Base-by-base conservation (phyloP, 306 rosid species). In the Acmispon strigosus region DNA sequence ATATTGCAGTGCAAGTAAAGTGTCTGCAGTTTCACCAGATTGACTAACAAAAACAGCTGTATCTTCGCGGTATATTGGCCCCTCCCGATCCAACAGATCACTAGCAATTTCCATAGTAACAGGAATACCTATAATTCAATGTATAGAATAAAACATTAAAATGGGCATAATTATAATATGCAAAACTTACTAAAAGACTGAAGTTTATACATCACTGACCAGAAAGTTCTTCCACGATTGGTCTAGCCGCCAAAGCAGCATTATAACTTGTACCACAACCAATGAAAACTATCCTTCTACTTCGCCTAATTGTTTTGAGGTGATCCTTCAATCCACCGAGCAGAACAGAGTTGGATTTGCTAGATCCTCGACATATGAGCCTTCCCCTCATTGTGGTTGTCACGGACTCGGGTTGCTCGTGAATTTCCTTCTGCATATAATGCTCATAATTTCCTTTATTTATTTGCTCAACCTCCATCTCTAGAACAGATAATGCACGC, bases 41-140 rank as follows among this genome's bases (percentile, higher is more conserved):
- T 94, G 99, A 83, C 99, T 94, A 42, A 94, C 99, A 83, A 94
- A 94, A 76, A 94, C 84, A 2, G 96, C 95, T 15, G 99, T 94
- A 82, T 94, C 99, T 83, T 94, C 99, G 78, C 99, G 78, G 76
- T 91, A 89, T 72, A 94, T 87, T 34, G 96, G 97, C 64, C 99
- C 99, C 79, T 91, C 96, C 68, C 96, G 87, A 76, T 94, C 99
- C 91, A 94, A 80, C 47, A 94, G 81, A 84, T 94, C 99, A 85
- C 99, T 94, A 34, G 99, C 99, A 74, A 94, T 81, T 89, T 94
- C 99, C 99, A 94, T 94, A 24, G 96, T 91, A 74, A 94, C 99
- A 57, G 99, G 97, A 69, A 94, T 72, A 58, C 97, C 99, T 94
- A 82, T 47, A 84, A 71, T 53, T 77, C 72, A 62, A 60, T 43